Base-by-base conservation (phyloP, 495 filamentous ascomycete species). In the Chaetomium cochliodes region DNA sequence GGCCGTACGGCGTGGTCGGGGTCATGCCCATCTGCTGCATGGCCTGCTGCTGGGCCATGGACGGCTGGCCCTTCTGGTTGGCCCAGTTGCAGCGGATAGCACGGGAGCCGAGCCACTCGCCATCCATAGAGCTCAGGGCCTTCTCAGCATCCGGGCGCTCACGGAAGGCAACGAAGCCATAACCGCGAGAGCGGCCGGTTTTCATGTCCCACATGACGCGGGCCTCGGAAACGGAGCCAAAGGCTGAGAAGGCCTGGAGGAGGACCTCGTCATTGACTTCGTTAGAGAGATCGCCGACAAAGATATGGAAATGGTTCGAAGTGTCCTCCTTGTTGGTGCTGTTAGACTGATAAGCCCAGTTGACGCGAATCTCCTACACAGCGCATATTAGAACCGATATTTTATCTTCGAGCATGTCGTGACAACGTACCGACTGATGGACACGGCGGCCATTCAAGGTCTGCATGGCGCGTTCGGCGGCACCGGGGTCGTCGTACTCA, bases 121-220 rank as follows among this genome's bases (percentile, higher is more conserved):
- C 93, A 74, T 99, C 94, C 94, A 98, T 99, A 56, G 92, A 91
- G 76, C 86, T 96, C 67, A 99, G 79, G 2, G 94, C 94, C 79
- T 97, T 96, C 77, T 99, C 96, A 18, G 94, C 94, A 72, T 99
- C 96, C 1, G 83, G 79, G 57, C 93, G 92, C 23, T 99, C 94
- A 62, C 94, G 89, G 86, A 97, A 99, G 50, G 94, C 96, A 65
- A 99, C 94, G 69, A 99, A 99, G 5, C 94, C 94, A 71, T 99
- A 99, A 56, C 94, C 94, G 67, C 94, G 90, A 55, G 94, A 98
- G 62, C 94, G 89, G 63, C 94, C 94, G 47, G 94, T 99, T 84
- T 99, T 99, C 94, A 99, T 99, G 74, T 99, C 94, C 94, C 94
- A 99, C 94, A 99, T 99, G 63, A 99, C 94, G 66, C 94, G 92